Evolutionary conservation across 1,284 basidiomycete genomes (phyloP).

Genomic region (Porogramme epimiltina): DNA sequence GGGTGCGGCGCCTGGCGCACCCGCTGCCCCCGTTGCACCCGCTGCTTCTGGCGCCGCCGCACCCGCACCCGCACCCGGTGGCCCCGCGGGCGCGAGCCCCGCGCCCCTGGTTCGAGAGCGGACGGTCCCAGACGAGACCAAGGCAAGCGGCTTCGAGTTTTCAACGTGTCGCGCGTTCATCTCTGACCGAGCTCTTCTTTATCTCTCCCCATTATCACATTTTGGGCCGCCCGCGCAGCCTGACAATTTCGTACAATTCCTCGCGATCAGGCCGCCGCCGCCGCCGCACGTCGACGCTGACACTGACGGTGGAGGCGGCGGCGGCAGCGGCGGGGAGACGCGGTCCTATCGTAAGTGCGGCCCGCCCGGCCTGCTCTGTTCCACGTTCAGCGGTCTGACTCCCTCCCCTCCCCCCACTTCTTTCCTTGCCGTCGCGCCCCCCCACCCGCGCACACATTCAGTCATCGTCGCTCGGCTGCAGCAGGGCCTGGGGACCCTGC

Average conservation of each 20-base stretch:
- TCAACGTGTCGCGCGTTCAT: slow-evolving; percentile 15
- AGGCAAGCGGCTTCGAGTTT: slow-evolving; percentile 41
- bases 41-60: too few relatives aligned
- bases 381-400: slow-evolving; percentile 17
- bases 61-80: too few relatives aligned
- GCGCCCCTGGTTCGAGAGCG: slow-evolving; percentile 49
- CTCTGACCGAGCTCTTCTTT: slow-evolving; percentile 13
- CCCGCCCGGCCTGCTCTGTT: slow-evolving; percentile 7
- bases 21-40: too few relatives aligned
- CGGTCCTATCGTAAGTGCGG: slow-evolving; percentile 24
- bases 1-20: too few relatives aligned
- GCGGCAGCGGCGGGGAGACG: slow-evolving; percentile 18
- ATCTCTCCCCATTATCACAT: not conserved
- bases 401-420: too few relatives aligned
- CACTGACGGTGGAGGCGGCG: too few relatives aligned
- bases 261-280: slow-evolving; percentile 28
- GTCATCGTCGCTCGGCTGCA: slow-evolving; percentile 28
- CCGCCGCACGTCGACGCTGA: too few relatives aligned
- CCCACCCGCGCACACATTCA: slow-evolving; percentile 6
- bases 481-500: slow-evolving; percentile 19
- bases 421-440: slow-evolving; percentile 4
- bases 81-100: not conserved
- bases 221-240: slow-evolving; percentile 14
- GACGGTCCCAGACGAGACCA: slow-evolving; percentile 44
- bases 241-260: slow-evolving; percentile 26